Percentiles rank a stretch among this genome's conserved stretches.
These are phyloP conservation scores for Pseudopyrenochaeta lycopersici DNA, from an alignment of 2,329 filamentous ascomycete genomes.

Conservation along the genomic window DNA sequence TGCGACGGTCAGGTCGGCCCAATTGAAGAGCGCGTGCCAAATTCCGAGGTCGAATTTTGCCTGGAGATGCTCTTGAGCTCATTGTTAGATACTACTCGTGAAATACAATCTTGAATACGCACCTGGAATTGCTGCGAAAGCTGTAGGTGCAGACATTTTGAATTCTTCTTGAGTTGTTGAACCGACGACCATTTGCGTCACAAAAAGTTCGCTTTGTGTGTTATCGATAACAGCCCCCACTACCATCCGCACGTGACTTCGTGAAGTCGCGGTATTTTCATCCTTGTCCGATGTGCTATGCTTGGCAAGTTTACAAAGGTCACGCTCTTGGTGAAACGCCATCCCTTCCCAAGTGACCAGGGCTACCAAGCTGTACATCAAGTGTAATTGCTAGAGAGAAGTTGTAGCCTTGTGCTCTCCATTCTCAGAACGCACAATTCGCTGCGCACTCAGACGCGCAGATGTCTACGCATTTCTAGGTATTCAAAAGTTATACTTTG, in stretches of 20 bases:
- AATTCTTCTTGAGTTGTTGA: not conserved
- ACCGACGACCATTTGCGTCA: not conserved
- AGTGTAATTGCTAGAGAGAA: too few species aligned
- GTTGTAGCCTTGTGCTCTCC: too few species aligned
- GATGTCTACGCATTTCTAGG: too few species aligned
- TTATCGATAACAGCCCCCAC: not conserved
- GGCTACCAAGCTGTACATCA: too few species aligned
- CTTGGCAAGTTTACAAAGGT: too few species aligned
- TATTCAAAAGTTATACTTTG: too few species aligned
- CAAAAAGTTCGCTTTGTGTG: not conserved
- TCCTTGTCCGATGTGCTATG: too few species aligned
- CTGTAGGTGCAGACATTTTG: conserved; percentile 9
- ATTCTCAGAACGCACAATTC: too few species aligned
- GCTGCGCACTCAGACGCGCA: too few species aligned
- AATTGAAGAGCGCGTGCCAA: conserved; percentile 83
- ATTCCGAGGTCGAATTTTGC: conserved; percentile 79
- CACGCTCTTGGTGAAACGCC: too few species aligned
- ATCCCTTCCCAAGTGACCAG: too few species aligned
- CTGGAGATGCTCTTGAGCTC: conserved; percentile 34
- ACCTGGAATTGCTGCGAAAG: not conserved
- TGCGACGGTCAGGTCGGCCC: conserved; percentile 87
- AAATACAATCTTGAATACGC: not conserved
- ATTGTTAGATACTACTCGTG: conserved; percentile 7
- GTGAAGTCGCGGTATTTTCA: not conserved
- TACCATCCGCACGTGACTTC: not conserved